Percentiles rank a stretch among this genome's conserved stretches.
These are phyloP conservation scores for Phytophthora hibernalis DNA, from an alignment of 352 stramenopile genomes.

Conservation along the genomic window DNA sequence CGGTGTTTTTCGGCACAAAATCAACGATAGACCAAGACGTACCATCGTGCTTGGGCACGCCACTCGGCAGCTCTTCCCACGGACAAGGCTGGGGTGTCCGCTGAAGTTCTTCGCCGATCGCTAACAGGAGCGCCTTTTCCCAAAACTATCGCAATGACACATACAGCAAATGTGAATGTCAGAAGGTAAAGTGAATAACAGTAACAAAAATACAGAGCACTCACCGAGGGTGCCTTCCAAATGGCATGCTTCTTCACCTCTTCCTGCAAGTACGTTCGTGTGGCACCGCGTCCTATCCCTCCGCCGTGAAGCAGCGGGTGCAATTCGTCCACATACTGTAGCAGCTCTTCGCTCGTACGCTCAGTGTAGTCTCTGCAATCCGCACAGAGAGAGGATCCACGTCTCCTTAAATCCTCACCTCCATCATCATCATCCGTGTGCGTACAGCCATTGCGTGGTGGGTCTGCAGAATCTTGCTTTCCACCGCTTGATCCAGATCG, in stretches of 20 bases:
- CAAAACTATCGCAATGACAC: conserved; percentile 57
- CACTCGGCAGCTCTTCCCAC: conserved; percentile 82
- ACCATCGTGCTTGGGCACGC: conserved; percentile 58
- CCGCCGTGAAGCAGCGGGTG: conserved; percentile 46
- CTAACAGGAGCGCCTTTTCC: conserved; percentile 85
- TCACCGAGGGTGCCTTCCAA: conserved; percentile 81
- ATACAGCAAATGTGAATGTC: background rate
- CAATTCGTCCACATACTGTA: conserved; percentile 39
- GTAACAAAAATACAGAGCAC: conserved; percentile 1
- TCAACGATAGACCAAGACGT: conserved; percentile 7
- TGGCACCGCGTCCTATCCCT: conserved; percentile 52
- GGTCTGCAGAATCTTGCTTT: background rate
- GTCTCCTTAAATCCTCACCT: conserved; percentile 14
- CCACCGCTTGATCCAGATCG: conserved; percentile 1
- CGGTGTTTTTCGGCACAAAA: background rate
- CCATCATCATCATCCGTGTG: conserved; percentile 13
- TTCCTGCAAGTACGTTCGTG: conserved; percentile 81
- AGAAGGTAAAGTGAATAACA: background rate
- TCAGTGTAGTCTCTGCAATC: conserved; percentile 40
- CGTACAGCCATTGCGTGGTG: conserved; percentile 17
- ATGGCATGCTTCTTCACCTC: conserved; percentile 87
- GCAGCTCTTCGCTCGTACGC: conserved; percentile 41
- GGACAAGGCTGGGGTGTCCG: conserved; percentile 75
- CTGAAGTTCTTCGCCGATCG: conserved; percentile 85
- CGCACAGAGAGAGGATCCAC: conserved; percentile 25